Evolutionary conservation across 148 eudicot genomes (phyloP).

Genomic region (Persicaria maculosa): DNA sequence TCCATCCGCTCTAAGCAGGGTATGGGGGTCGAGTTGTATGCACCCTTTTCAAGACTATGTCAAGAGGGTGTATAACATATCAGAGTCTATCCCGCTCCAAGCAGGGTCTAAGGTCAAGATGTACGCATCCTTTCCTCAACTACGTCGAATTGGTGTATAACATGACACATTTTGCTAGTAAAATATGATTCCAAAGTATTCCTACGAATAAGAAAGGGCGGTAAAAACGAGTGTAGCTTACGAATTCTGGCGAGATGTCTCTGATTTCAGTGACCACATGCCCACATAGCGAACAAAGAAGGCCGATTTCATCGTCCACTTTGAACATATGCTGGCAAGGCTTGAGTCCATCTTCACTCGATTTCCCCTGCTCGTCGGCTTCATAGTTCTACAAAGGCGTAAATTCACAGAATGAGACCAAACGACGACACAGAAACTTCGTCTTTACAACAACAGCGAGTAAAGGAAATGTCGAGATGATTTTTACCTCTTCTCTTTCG

Average conservation of each 20-base stretch:
- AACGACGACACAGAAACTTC: neutral
- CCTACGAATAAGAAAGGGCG: neutral
- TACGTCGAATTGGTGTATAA: too few relatives aligned
- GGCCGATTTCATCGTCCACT: slow-evolving; percentile 81
- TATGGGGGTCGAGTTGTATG: too few relatives aligned
- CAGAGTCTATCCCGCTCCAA: too few relatives aligned
- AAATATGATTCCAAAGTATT: neutral
- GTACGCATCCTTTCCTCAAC: too few relatives aligned
- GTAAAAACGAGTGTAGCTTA: slow-evolving; percentile 29
- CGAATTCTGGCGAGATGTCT: slow-evolving; percentile 75
- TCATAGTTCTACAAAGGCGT: slow-evolving; percentile 15
- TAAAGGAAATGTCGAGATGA: neutral
- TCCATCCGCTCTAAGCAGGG: too few relatives aligned
- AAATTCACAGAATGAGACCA: neutral
- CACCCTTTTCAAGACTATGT: too few relatives aligned
- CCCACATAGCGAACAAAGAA: slow-evolving; percentile 70
- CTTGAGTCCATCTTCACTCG: slow-evolving; percentile 17
- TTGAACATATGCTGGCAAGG: slow-evolving; percentile 67
- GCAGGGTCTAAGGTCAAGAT: too few relatives aligned
- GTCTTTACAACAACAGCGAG: neutral
- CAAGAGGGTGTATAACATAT: too few relatives aligned
- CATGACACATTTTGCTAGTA: neutral
- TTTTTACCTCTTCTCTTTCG: slow-evolving; percentile 48
- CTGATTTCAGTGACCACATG: slow-evolving; percentile 72
- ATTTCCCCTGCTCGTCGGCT: slow-evolving; percentile 16